Evolutionary conservation across 2,329 filamentous ascomycete species (phyloP).

Genomic region (Gaeumannomyces tritici): DNA sequence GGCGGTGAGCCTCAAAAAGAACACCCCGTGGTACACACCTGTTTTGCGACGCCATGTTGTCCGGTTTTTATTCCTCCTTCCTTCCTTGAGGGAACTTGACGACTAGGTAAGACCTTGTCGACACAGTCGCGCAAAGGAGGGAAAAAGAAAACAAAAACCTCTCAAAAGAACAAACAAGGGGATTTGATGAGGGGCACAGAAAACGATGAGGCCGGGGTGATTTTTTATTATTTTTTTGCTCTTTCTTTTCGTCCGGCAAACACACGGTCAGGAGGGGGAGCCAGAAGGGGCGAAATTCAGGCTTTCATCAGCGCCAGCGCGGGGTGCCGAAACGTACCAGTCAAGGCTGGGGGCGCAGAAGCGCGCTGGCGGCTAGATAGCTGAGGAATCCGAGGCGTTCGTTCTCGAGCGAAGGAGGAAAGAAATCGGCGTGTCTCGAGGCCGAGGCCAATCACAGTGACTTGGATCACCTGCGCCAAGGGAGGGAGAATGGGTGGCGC

Average conservation of each 20-base stretch:
- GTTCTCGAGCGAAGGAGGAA: not conserved
- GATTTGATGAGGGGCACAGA: not conserved
- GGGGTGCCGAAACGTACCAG: not conserved
- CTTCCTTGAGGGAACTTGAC: no score
- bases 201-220: not conserved
- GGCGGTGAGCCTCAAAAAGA: not conserved
- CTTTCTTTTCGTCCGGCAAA: not conserved
- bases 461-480: not conserved
- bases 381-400: not conserved
- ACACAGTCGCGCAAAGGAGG: not conserved
- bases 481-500: not conserved
- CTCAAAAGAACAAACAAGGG: not conserved
- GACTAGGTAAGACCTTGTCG: not conserved
- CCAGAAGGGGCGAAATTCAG: not conserved
- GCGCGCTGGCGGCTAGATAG: not conserved
- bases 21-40: conserved; percentile 15
- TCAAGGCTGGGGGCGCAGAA: not conserved
- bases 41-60: conserved; percentile 24
- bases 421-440: not conserved
- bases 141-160: not conserved
- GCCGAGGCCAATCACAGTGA: not conserved
- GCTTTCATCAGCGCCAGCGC: not conserved
- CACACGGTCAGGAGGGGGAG: not conserved
- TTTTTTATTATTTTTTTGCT: not conserved
- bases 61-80: not conserved